Base-by-base conservation (phyloP, 225 moss, liverwort and hornwort species). In the Anthoceros angustus region DNA sequence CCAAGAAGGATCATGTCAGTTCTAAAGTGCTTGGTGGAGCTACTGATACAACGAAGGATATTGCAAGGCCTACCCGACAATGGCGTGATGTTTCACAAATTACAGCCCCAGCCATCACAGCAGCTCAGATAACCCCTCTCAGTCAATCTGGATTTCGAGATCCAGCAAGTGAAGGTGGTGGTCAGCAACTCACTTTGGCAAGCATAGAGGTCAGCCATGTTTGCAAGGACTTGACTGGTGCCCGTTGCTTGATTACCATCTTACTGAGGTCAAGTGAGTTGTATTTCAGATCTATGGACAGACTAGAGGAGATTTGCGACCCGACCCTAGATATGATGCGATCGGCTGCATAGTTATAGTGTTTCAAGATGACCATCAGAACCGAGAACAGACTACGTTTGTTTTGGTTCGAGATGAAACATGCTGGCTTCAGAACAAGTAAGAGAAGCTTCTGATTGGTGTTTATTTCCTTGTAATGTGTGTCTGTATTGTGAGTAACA, bases 91-190 rank as follows among this genome's bases (percentile, higher is more conserved):
- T 98, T 46, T 98, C 98, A 67, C 92, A 98, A 72, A 87, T 98
- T 65, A 82, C 98, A 65, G 98, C 78, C 70, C 77, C 87, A 43
- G 83, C 80, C 65, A 80, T 85, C 41, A 67, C 76, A 66, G 82
- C 82, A 67, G 81, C 83, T 55, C 83, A 81, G 43, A 70, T 70
- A 73, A 92, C 92, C 66, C 98, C 98, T 24, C 79, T 92, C n/a
- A 98, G 98, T 79, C 98, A 98, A 76, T 80, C 88, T 72, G 98
- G 98, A 61, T 98, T 98, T 66, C 84, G 86, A 63, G 98, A 98
- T 72, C 98, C 98, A 66, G 92, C 92, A 25, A 98, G 89, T 73
- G 68, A 73, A 11, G 98, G 98, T 16, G 84, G 86, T 50, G 92
- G 98, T 70, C 98, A 98, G 75, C 98, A 98, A 75, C 72, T 89